phyloP scores from a whole-genome alignment of 768 basidiomycete genomes.

The Termitomyces sp. region DNA sequence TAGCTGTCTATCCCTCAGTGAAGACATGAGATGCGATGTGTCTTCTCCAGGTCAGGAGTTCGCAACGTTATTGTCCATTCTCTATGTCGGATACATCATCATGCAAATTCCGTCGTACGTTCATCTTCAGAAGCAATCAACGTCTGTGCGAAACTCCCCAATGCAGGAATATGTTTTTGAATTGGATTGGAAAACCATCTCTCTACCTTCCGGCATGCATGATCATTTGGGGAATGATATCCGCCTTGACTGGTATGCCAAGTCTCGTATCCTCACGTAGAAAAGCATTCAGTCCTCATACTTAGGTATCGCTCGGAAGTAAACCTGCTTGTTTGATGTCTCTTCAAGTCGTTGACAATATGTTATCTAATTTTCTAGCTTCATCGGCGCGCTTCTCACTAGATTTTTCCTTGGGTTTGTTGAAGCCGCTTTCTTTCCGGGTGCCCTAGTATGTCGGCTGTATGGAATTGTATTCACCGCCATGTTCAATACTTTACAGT shows the following conservation, averaged over 20 bases:
- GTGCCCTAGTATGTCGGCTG: constrained; percentile 37
- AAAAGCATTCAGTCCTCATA: background rate
- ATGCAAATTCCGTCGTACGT: constrained; percentile 72
- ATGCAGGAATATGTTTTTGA: constrained; percentile 62
- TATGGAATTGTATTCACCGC: background rate
- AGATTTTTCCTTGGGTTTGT: constrained; percentile 76
- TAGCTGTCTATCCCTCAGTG: too few relatives aligned
- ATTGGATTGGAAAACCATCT: constrained; percentile 57
- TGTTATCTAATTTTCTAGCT: constrained; percentile 30
- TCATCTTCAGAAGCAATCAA: background rate
- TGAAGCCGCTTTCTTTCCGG: constrained; percentile 70
- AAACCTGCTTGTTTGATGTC: background rate
- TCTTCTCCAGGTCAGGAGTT: constrained; percentile 36
- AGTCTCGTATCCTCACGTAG: background rate
- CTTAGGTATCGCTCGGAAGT: constrained; percentile 16
- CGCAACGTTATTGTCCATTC: constrained; percentile 50
- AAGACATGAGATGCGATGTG: background rate
- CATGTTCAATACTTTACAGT: constrained; percentile 18
- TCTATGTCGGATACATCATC: constrained; percentile 63
- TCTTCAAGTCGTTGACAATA: background rate
- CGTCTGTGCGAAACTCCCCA: background rate
- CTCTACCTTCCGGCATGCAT: constrained; percentile 58
- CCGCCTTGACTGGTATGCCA: constrained; percentile 39
- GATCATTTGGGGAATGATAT: constrained; percentile 59
- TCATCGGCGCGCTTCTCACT: constrained; percentile 55